phyloP scores from a whole-genome alignment of 2,329 filamentous ascomycete genomes.

The Cladorrhinum sp. region DNA sequence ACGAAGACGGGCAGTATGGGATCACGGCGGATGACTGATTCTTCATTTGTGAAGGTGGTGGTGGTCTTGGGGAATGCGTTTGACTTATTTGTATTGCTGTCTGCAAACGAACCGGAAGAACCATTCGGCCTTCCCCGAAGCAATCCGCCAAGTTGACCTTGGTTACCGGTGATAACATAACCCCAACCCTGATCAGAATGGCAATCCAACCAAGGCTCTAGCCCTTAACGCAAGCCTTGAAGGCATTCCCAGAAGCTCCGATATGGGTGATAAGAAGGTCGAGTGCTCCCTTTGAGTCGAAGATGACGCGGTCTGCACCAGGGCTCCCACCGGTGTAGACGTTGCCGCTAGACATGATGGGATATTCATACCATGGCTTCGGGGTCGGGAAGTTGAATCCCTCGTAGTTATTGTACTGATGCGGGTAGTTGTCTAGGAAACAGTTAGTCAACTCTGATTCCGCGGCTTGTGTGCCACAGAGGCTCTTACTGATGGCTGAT shows the following conservation, averaged over 20 bases:
- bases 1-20: conserved; percentile 32
- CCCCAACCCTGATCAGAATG: neutral
- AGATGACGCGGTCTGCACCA: conserved; percentile 61
- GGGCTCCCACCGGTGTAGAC: conserved; percentile 52
- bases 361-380: conserved; percentile 43
- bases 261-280: conserved; percentile 64
- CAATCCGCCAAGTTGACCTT: too few relatives aligned
- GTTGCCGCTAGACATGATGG: conserved; percentile 35
- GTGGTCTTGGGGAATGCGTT: too few relatives aligned
- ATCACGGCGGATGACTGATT: conserved; percentile 30
- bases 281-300: conserved; percentile 51
- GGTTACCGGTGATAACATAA: too few relatives aligned
- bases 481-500: conserved; percentile 25
- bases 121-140: too few relatives aligned
- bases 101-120: neutral
- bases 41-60: too few relatives aligned
- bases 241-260: conserved; percentile 60
- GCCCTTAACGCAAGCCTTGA: conserved; percentile 50
- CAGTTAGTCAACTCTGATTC: conserved; percentile 6
- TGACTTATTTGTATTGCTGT: too few relatives aligned
- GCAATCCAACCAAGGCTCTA: neutral
- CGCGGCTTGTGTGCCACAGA: too few relatives aligned
- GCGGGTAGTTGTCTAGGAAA: conserved; percentile 39
- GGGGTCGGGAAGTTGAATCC: conserved; percentile 40
- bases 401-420: conserved; percentile 44